A percentile compares a stretch with the other conserved stretches of the same genome.
Evolutionary conservation across 176 grass and related monocot species (phyloP).

Genomic region (Zizania latifolia): DNA sequence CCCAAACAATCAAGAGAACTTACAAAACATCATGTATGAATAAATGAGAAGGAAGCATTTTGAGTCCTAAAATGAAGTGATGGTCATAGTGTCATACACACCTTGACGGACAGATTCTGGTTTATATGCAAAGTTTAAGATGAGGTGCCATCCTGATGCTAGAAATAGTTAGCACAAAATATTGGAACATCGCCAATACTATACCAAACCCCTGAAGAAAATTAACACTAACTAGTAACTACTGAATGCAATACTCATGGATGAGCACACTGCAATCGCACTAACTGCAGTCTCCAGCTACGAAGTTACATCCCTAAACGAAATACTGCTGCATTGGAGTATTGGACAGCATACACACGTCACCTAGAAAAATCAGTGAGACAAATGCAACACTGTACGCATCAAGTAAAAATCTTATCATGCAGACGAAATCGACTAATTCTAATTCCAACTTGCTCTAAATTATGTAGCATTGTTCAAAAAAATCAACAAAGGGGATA

Average conservation of each 20-base stretch:
- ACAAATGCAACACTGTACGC: not conserved
- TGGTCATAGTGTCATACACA: not conserved
- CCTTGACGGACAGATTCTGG: not conserved
- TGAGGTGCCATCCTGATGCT: not conserved
- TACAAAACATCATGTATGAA: not conserved
- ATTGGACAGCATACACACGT: not conserved
- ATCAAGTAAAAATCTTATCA: not conserved
- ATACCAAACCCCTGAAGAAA: not conserved
- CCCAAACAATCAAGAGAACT: not conserved
- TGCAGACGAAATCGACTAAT: not conserved
- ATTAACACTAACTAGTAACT: not conserved
- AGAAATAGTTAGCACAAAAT: not conserved
- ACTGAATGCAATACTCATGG: not conserved
- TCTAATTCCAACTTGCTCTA: not conserved
- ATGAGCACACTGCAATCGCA: not conserved
- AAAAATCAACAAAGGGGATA: not conserved
- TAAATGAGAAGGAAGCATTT: not conserved
- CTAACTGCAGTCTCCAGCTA: not conserved
- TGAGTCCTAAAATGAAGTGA: not conserved
- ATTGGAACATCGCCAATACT: not conserved
- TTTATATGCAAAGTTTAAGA: not conserved
- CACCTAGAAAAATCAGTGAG: not conserved
- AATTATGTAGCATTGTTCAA: not conserved
- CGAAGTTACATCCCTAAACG: not conserved
- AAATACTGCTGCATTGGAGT: not conserved